These are phyloP conservation scores for Penicillium sp. DNA, from an alignment of 2,329 filamentous ascomycete species.

Conservation along the genomic window DNA sequence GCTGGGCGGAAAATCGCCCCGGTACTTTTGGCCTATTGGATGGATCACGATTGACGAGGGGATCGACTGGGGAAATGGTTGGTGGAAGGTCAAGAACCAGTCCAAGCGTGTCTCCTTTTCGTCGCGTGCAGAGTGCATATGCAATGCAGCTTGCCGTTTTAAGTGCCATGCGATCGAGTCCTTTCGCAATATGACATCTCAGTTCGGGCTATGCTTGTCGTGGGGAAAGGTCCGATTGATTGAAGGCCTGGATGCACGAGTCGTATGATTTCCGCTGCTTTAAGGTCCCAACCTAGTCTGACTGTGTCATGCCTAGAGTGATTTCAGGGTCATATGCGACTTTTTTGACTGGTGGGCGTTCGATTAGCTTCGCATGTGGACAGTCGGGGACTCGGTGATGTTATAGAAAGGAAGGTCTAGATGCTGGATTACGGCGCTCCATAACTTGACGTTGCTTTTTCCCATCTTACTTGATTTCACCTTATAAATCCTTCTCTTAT, in stretches of 20 bases:
- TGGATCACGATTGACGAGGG: slow-evolving; percentile 2
- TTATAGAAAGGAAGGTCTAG: background rate
- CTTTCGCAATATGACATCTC: slow-evolving; percentile 14
- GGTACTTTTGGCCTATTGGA: slow-evolving; percentile 12
- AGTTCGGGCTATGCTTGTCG: slow-evolving; percentile 4
- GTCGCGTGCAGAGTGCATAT: slow-evolving; percentile 23
- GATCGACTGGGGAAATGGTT: slow-evolving; percentile 8
- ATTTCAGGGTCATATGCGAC: background rate
- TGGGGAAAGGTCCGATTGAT: slow-evolving; percentile 1
- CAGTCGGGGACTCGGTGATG: background rate
- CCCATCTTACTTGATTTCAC: background rate
- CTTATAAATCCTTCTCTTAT: background rate
- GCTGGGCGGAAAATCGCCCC: background rate
- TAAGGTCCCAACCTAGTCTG: background rate
- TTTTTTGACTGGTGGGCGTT: background rate
- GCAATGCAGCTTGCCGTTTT: slow-evolving; percentile 25
- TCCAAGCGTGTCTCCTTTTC: slow-evolving; percentile 13
- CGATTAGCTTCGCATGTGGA: slow-evolving; percentile 1
- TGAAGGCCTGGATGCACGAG: slow-evolving; percentile 1
- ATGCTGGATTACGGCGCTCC: background rate
- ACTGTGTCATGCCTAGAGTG: background rate
- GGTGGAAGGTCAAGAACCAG: slow-evolving; percentile 11
- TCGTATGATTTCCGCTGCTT: slow-evolving; percentile 5
- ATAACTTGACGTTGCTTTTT: background rate
- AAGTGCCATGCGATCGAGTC: slow-evolving; percentile 17